Conservation (phyloP, 2,329 filamentous ascomycete species). For the Pyrenochaeta sp. region DNA sequence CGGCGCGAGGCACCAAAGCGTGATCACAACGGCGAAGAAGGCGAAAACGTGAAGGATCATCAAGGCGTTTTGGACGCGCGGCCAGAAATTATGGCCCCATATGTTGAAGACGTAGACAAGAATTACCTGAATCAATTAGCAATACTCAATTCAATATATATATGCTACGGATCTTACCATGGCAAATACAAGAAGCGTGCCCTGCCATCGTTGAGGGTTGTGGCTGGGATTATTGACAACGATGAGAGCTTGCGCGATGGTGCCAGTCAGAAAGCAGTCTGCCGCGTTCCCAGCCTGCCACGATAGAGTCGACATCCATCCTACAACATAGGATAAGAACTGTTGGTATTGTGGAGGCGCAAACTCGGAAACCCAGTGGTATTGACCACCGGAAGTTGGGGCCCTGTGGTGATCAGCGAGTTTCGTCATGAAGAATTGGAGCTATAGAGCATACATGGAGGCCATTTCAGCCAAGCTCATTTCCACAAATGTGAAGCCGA, state of each 20-base stretch:
- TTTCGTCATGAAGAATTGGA: too few species aligned
- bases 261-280: slow-evolving; percentile 26
- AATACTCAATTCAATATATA: too few species aligned
- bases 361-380: slow-evolving; percentile 34
- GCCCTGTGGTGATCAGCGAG: slow-evolving; percentile 3
- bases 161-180: slow-evolving; percentile 21
- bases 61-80: slow-evolving; percentile 31
- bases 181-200: slow-evolving; percentile 57
- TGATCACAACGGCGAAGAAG: slow-evolving; percentile 58
- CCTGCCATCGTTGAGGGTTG: slow-evolving; percentile 54
- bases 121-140: slow-evolving; percentile 3
- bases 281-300: slow-evolving; percentile 46
- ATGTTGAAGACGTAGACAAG: slow-evolving; percentile 51
- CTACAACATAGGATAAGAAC: slow-evolving; percentile 31
- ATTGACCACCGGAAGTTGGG: slow-evolving; percentile 20
- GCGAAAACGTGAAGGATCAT: slow-evolving; percentile 58
- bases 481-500: slow-evolving; percentile 46
- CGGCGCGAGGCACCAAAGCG: slow-evolving; percentile 32
- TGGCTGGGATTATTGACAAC: slow-evolving; percentile 53
- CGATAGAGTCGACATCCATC: slow-evolving; percentile 50
- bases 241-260: slow-evolving; percentile 46
- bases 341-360: slow-evolving; percentile 37
- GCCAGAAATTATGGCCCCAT: slow-evolving; percentile 36
- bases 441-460: slow-evolving; percentile 24
- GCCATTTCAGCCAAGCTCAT: slow-evolving; percentile 39